Percentiles rank a stretch among this genome's conserved stretches.
Evolutionary conservation across 1,284 basidiomycete genomes (phyloP).

Genomic region (Ganoderma leucocontextum): DNA sequence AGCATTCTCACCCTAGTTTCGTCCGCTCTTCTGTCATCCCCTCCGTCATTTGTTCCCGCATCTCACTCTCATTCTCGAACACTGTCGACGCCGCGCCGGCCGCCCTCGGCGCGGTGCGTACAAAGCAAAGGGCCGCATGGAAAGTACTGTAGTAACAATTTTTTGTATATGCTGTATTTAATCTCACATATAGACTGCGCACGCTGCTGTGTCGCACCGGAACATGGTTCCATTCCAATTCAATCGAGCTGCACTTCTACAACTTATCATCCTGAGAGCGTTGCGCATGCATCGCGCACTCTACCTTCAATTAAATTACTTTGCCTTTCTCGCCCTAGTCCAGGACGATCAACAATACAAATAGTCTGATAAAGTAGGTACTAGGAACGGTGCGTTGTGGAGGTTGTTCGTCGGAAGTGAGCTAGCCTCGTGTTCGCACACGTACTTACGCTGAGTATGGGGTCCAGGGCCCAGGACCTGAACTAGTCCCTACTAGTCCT

Average conservation of each 20-base stretch:
- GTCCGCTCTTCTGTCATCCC: background rate
- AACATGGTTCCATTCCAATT: background rate
- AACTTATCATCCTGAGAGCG: background rate
- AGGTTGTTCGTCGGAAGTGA: background rate
- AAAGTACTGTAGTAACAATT: slow-evolving; percentile 26
- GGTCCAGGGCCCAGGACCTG: background rate
- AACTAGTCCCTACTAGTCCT: background rate
- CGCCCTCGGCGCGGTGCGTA: slow-evolving; percentile 21
- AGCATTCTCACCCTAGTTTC: background rate
- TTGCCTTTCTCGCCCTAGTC: background rate
- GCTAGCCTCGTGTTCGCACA: background rate
- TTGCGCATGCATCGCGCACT: too few species aligned
- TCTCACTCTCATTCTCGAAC: slow-evolving; percentile 4
- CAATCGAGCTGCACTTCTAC: background rate
- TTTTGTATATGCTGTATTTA: slow-evolving; percentile 30
- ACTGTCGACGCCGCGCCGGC: slow-evolving; percentile 17
- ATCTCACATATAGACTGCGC: slow-evolving; percentile 24
- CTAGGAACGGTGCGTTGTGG: background rate
- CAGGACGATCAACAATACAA: background rate
- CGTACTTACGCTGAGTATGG: background rate
- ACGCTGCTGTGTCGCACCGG: background rate
- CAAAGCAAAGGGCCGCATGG: slow-evolving; percentile 17
- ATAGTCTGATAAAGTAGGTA: background rate
- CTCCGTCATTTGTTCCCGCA: background rate
- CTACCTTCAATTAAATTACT: background rate